Evolutionary conservation across 169 alveolate species (phyloP).

Genomic region (Cryptosporidium sp.): DNA sequence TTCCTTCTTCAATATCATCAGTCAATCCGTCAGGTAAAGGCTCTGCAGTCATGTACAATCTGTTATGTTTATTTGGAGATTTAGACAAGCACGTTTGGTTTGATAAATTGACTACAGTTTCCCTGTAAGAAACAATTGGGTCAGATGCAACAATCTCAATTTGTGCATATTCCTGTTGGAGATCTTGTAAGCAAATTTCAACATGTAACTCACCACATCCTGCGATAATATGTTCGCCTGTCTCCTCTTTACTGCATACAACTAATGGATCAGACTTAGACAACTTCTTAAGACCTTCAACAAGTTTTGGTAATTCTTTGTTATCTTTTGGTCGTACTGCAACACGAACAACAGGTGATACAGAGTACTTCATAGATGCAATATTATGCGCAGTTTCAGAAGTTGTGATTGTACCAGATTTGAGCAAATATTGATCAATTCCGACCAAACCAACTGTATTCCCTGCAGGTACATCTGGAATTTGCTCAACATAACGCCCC

Average conservation of each 20-base stretch:
- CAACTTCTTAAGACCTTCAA: slow-evolving; percentile 97
- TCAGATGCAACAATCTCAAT: slow-evolving; percentile 97
- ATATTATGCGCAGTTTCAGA: slow-evolving; percentile 96
- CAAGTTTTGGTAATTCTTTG: slow-evolving; percentile 98
- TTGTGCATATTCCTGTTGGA: slow-evolving; percentile 98
- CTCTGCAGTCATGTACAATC: slow-evolving; percentile 96
- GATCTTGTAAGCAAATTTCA: slow-evolving; percentile 98
- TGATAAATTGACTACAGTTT: slow-evolving; percentile 96
- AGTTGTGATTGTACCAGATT: slow-evolving; percentile 98
- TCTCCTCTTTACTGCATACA: slow-evolving; percentile 96
- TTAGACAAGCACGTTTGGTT: slow-evolving; percentile 95
- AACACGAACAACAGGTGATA: slow-evolving; percentile 99
- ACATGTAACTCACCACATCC: slow-evolving; percentile 99
- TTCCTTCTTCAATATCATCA: slow-evolving; percentile 95
- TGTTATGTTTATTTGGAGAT: slow-evolving; percentile 99
- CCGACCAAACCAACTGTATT: slow-evolving; percentile 99
- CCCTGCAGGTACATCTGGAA: slow-evolving; percentile 99
- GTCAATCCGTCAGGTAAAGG: slow-evolving; percentile 97
- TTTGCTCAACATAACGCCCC: slow-evolving; percentile 96
- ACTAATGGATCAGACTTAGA: slow-evolving; percentile 98
- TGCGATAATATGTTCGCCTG: slow-evolving; percentile 98
- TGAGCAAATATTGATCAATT: slow-evolving; percentile 96
- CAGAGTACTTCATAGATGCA: slow-evolving; percentile 99
- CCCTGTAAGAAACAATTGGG: slow-evolving; percentile 99
- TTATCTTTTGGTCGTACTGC: slow-evolving; percentile 98